Evolutionary conservation across 208 protist species (phyloP), one percentile per base, ranked within the genome.

Genomic region (Crithidia fasciculata): DNA sequence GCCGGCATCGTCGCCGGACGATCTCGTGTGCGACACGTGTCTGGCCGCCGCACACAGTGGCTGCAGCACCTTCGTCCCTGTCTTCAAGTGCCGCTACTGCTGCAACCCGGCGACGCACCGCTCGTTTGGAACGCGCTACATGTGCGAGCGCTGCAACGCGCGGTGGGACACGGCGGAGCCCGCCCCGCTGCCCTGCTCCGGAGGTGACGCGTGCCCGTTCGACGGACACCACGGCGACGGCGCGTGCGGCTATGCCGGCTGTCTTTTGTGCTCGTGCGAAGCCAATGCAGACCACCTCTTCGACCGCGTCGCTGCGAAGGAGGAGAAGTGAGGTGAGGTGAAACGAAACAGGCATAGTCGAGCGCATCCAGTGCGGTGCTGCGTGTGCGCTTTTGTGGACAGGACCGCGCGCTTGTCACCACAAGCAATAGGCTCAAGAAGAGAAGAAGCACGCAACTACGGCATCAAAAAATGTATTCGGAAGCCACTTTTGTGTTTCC

Each of bases 41-140:
- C 73, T 78, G 47, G 43, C 69, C 4, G 83, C 36, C 36, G 12
- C 16, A 10, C 59, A 79, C 37, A 18, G 39, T 3, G 64, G 55
- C 4, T 72, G 74, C 63, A 2, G 13, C 9, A 63, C 19, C 19
- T 57, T 69, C 4, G 64, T 45, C 3, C 65, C 67, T 2, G 76
- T 96, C 41, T 95, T 93, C 81, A 96, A 96, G 67, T 96, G 92
- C 69, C 76, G 72, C 15, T 96, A 95, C 83, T 96, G 92, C 72
- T 96, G 92, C 69, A 96, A 95, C 72, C 90, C 88, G 3, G 92
- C 92, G 8, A 95, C 90, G 12, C 83, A 95, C 41, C 81, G 86
- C 19, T 96, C 87, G 9, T 95, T 96, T 67, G 92, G 83, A 10
- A 95, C 83, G n/a, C 86, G 89, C 7, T 94, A 93, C 67, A 59